A percentile compares a stretch with the other conserved stretches of the same genome.
These are phyloP conservation scores for Penicillium sp. DNA, from an alignment of 2,329 filamentous ascomycete species.

Conservation along the genomic window DNA sequence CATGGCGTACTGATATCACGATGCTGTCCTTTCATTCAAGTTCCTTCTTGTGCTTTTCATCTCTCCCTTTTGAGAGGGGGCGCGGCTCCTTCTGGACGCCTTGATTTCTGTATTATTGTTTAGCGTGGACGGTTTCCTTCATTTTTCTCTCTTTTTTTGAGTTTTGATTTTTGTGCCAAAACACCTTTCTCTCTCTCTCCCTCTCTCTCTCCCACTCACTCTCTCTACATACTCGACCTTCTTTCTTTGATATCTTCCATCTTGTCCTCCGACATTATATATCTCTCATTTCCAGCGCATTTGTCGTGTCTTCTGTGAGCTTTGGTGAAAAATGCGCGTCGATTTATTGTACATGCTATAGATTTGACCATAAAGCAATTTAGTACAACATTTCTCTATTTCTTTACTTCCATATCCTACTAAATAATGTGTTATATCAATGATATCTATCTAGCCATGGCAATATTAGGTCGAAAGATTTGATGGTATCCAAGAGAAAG, in stretches of 20 bases:
- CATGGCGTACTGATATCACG: conserved; percentile 34
- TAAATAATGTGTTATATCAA: too few relatives aligned
- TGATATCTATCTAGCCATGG: too few relatives aligned
- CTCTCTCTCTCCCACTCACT: neutral
- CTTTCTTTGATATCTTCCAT: conserved; percentile 8
- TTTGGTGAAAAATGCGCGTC: conserved; percentile 10
- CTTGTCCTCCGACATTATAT: neutral
- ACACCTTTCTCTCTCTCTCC: neutral
- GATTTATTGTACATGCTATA: conserved; percentile 12
- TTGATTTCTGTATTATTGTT: conserved; percentile 16
- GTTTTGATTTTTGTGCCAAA: conserved; percentile 10
- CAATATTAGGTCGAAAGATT: too few relatives aligned
- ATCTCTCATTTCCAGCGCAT: conserved; percentile 11
- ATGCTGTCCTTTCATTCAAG: conserved; percentile 8
- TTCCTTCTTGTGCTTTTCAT: conserved; percentile 5
- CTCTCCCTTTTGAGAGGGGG: neutral
- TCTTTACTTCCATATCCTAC: too few relatives aligned
- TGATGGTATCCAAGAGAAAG: too few relatives aligned
- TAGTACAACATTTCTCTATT: neutral
- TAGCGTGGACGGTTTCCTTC: conserved; percentile 25
- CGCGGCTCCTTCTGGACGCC: neutral
- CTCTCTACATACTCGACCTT: conserved; percentile 12
- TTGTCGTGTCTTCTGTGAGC: conserved; percentile 3
- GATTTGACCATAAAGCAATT: conserved; percentile 8
- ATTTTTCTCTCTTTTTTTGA: too few relatives aligned